Conservation (phyloP, 345 rosid species). For the Hibiscus tridactylites region DNA sequence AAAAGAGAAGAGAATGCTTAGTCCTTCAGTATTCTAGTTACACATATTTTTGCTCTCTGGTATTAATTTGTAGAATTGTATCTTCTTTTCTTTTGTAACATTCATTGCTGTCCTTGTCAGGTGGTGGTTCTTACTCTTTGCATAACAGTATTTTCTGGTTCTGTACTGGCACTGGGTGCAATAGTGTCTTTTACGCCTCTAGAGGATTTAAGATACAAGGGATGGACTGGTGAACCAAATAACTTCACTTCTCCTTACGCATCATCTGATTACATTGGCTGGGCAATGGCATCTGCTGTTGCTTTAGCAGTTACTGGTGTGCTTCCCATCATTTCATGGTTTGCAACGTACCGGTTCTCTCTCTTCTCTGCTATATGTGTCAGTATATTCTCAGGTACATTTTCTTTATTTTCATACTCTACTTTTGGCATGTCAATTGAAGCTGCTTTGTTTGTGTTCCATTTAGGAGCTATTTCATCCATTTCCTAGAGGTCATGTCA, state of each 20-base stretch:
- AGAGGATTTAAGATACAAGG: conserved; percentile 67
- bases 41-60: background rate
- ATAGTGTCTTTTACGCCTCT: conserved; percentile 85
- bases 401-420: conserved; percentile 8
- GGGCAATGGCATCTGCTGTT: conserved; percentile 96
- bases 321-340: conserved; percentile 97
- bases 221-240: conserved; percentile 54
- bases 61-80: background rate
- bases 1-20: background rate
- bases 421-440: conserved; percentile 2
- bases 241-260: conserved; percentile 70
- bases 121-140: conserved; percentile 65
- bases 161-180: conserved; percentile 73
- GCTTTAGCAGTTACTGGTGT: conserved; percentile 84
- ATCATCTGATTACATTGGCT: conserved; percentile 87
- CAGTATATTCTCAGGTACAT: conserved; percentile 74
- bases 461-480: background rate
- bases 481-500: conserved; percentile 3
- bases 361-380: conserved; percentile 78
- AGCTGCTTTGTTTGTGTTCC: conserved; percentile 7
- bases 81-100: conserved; percentile 6
- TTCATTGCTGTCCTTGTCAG: conserved; percentile 31
- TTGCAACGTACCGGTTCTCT: conserved; percentile 88
- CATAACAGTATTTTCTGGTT: conserved; percentile 56
- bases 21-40: background rate